Base-by-base conservation (phyloP, 345 rosid genomes). In the Barbarea vulgaris region DNA sequence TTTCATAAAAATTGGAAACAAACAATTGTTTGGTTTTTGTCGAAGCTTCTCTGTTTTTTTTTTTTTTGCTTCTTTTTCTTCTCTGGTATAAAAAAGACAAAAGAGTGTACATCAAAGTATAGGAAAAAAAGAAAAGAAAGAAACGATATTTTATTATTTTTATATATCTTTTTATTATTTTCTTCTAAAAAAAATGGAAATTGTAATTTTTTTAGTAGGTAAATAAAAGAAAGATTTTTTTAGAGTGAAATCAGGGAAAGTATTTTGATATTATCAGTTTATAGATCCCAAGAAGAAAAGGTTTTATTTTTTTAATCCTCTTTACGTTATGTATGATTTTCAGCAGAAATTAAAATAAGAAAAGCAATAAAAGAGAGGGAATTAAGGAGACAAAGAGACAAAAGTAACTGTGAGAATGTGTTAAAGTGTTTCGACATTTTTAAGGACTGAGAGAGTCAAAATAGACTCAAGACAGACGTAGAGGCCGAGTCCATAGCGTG, bases 331-430 rank as follows among this genome's bases (percentile, higher is more conserved):
- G 67, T 47, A 66, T 25, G 55, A 62, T 34, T 31, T 47, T 58
- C 13, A 56, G 41, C 5, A 25, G 59, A 66, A 57, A 33, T 5
- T 31, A 34, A 57, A 66, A 64, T 21, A 30, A 2, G 2, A 44
- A 55, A 44, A 31, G 1, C 9, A 64, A 65, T 65, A 46, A 24
- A 68, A 18, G 64, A 30, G 62, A 52, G 33, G 67, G 72, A 74
- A 74, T 57, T 47, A 74, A 66, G 73, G 72, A 75, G 78, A 67
- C 78, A 75, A 74, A 75, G 61, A 67, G 78, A 66, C 78, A 74
- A 74, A 74, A 66, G 59, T 6, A 56, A 66, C 59, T 56, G 42
- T 36, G 25, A 22, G 12, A 64, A 21, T 30, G 47, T 24, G 39
- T 22, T 47, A 36, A 54, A 69, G 39, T 33, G 77, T 73, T 54